Conservation (phyloP, 2,329 filamentous ascomycete genomes). For the Amesomyces nigricolor region DNA sequence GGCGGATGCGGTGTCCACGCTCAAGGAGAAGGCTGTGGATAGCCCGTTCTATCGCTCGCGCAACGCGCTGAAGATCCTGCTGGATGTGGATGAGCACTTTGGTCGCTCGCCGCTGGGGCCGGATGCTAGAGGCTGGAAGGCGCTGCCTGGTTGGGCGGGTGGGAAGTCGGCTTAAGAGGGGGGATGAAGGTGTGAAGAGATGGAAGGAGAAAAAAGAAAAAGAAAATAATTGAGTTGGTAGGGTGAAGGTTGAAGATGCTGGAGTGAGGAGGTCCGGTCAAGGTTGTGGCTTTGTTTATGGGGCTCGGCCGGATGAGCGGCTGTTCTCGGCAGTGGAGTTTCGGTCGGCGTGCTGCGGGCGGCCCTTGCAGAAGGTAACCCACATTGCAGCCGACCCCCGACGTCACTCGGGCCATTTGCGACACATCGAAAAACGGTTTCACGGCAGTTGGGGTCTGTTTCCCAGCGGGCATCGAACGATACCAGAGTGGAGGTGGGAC, state of each 20-base stretch:
- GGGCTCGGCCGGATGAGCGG: constrained; percentile 9
- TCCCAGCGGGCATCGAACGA: background rate
- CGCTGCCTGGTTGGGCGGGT: constrained; percentile 45
- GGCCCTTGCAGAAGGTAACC: background rate
- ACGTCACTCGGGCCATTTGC: too few species aligned
- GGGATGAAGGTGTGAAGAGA: background rate
- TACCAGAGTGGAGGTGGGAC: background rate
- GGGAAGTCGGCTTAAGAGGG: constrained; percentile 16
- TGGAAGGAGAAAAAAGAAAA: background rate
- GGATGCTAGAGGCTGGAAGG: constrained; percentile 48
- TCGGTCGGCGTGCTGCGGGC: constrained; percentile 4
- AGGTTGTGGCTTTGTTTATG: background rate
- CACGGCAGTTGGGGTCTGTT: background rate
- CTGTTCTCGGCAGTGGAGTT: constrained; percentile 5
- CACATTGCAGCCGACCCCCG: background rate
- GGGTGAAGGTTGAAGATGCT: background rate
- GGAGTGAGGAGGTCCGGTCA: background rate
- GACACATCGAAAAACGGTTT: background rate
- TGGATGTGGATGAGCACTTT: constrained; percentile 92
- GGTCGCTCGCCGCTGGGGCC: constrained; percentile 61
- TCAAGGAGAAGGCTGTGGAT: constrained; percentile 54
- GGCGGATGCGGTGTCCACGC: constrained; percentile 56
- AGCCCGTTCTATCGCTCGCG: constrained; percentile 59
- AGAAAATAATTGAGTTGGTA: background rate
- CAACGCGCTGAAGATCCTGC: constrained; percentile 91